Conservation (phyloP, 176 grass and related monocot genomes). For the Carex kokanica region DNA sequence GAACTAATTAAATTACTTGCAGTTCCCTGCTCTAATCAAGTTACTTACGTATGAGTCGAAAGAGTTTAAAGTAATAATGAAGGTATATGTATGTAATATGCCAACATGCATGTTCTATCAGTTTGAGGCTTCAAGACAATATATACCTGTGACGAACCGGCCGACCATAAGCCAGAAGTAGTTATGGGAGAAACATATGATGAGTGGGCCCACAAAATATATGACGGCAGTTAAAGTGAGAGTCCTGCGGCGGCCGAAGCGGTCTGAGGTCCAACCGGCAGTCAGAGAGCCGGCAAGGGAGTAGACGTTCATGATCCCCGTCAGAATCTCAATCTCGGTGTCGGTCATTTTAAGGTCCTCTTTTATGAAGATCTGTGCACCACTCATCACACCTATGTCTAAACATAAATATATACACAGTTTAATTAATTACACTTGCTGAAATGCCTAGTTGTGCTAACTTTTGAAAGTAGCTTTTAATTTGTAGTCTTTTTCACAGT, state of each 20-base stretch:
- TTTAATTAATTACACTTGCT: neutral
- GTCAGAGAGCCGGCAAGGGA: conserved; percentile 33
- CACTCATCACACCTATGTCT: conserved; percentile 54
- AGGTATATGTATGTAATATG: neutral
- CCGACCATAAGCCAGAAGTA: conserved; percentile 34
- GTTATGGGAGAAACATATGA: conserved; percentile 34
- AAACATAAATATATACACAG: neutral
- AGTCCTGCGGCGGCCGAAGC: conserved; percentile 24
- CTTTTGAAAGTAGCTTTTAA: neutral
- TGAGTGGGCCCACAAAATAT: conserved; percentile 36
- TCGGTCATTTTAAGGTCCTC: conserved; percentile 34
- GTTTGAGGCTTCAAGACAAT: neutral
- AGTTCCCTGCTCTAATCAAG: neutral
- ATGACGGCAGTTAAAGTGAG: conserved; percentile 36
- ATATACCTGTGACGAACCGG: conserved; percentile 41
- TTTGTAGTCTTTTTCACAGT: neutral
- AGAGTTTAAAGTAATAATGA: neutral
- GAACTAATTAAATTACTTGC: neutral
- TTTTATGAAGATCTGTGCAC: conserved; percentile 53
- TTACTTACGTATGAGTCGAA: neutral
- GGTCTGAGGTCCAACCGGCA: conserved; percentile 38
- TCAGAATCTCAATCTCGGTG: conserved; percentile 37
- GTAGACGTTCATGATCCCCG: conserved; percentile 38
- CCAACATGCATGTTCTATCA: neutral
- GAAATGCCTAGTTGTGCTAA: neutral